These are phyloP conservation scores for Claviceps sp. DNA, from an alignment of 2,329 filamentous ascomycete species.

Conservation along the genomic window DNA sequence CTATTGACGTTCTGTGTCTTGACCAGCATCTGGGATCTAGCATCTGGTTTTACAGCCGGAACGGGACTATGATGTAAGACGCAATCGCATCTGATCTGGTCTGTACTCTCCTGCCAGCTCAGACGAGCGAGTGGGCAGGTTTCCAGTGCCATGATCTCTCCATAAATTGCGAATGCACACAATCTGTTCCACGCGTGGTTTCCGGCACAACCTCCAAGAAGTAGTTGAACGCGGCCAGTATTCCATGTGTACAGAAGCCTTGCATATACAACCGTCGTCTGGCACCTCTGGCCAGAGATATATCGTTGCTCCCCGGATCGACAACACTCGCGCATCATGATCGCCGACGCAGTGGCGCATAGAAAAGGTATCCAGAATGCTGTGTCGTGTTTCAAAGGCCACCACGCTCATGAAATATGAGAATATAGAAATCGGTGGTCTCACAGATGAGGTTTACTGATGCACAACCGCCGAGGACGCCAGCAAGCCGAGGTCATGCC, in stretches of 20 bases:
- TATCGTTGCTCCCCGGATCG: not conserved
- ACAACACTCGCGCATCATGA: not conserved
- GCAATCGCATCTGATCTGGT: not conserved
- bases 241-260: not conserved
- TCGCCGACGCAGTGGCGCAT: not conserved
- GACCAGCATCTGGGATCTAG: not conserved
- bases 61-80: not conserved
- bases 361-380: not conserved
- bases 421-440: not conserved
- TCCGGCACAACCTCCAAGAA: not conserved
- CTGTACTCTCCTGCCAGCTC: not conserved
- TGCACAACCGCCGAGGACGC: not conserved
- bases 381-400: not conserved
- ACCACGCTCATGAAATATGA: not conserved
- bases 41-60: not conserved
- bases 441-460: not conserved
- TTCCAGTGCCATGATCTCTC: not conserved
- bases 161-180: too few species aligned
- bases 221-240: not conserved
- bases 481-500: not conserved
- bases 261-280: not conserved
- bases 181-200: too few species aligned
- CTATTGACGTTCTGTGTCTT: not conserved
- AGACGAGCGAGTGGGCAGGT: not conserved
- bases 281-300: too few species aligned